A percentile compares a stretch with the other conserved stretches of the same genome.
Conservation (phyloP, 805 yeast species). For the Tetrapisispora nanseiensis region DNA sequence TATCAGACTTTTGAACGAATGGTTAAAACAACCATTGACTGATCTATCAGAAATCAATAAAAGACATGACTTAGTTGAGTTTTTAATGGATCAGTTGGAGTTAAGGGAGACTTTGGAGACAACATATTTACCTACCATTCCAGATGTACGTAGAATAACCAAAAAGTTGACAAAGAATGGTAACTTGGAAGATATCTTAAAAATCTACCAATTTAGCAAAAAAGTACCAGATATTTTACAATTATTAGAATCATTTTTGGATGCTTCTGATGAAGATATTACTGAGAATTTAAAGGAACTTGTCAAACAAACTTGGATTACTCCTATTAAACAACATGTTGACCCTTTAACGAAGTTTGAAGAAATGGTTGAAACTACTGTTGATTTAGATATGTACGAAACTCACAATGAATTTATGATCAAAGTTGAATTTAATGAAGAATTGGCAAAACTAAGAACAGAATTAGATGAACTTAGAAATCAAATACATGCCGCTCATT, state of each 20-base stretch:
- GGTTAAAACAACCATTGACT: constrained; percentile 94
- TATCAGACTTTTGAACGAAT: constrained; percentile 72
- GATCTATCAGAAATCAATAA: constrained; percentile 46
- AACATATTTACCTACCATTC: constrained; percentile 60
- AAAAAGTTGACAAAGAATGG: constrained; percentile 56
- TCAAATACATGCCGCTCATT: constrained; percentile 52
- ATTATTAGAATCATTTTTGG: constrained; percentile 38
- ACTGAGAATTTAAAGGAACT: constrained; percentile 26
- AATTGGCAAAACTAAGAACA: constrained; percentile 49
- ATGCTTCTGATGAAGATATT: constrained; percentile 17
- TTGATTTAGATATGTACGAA: constrained; percentile 76
- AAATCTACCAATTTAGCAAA: constrained; percentile 71
- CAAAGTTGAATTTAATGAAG: constrained; percentile 82
- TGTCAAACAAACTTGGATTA: constrained; percentile 44
- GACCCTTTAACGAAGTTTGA: constrained; percentile 55
- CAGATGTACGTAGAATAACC: constrained; percentile 69
- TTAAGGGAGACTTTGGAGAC: constrained; percentile 56
- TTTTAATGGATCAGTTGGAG: constrained; percentile 58
- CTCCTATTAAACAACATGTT: constrained; percentile 42
- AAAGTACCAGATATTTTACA: constrained; percentile 60
- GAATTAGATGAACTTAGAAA: constrained; percentile 45
- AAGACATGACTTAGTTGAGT: constrained; percentile 69
- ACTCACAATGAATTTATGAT: constrained; percentile 70
- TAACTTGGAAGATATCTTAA: constrained; percentile 77
- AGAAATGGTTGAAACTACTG: constrained; percentile 85